Percentiles rank a stretch among this genome's conserved stretches.
Evolutionary conservation across 768 basidiomycete species (phyloP).

Genomic region (Collybiopsis confluens): DNA sequence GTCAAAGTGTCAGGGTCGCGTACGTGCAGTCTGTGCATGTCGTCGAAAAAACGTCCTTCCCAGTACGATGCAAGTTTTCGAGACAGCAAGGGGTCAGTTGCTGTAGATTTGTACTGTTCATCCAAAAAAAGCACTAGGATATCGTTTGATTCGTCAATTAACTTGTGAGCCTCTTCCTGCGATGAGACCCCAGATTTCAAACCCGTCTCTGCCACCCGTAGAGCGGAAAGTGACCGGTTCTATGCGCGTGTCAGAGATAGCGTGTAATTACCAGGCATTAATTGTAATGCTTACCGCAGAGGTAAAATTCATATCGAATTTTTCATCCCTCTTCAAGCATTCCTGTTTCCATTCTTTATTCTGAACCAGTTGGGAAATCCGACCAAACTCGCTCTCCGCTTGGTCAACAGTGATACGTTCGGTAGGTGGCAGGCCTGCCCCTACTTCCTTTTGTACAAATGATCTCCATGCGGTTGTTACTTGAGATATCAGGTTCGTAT

Average conservation of each 20-base stretch:
- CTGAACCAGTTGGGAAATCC: conserved; percentile 42
- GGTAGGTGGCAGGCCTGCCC: conserved; percentile 53
- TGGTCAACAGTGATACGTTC: conserved; percentile 44
- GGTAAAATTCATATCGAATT: conserved; percentile 85
- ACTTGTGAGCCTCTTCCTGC: conserved; percentile 40
- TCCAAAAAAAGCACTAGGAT: conserved; percentile 72
- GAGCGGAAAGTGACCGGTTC: conserved; percentile 47
- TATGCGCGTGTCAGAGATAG: conserved; percentile 19
- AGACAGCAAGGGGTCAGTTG: conserved; percentile 85
- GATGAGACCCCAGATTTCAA: conserved; percentile 37
- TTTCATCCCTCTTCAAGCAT: conserved; percentile 78
- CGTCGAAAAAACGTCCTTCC: conserved; percentile 87
- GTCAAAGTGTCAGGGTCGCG: conserved; percentile 88
- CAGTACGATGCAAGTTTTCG: conserved; percentile 79
- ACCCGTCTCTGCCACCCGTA: conserved; percentile 43
- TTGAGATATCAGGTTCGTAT: conserved; percentile 51
- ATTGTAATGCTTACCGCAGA: conserved; percentile 51
- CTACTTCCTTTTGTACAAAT: conserved; percentile 61
- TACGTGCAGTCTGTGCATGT: conserved; percentile 87
- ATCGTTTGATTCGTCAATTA: conserved; percentile 76
- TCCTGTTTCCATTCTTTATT: conserved; percentile 61
- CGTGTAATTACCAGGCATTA: background rate
- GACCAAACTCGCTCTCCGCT: conserved; percentile 52
- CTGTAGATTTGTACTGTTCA: conserved; percentile 72
- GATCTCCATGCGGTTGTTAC: conserved; percentile 60